These are phyloP conservation scores for Curvularia spicifera DNA, from an alignment of 2,329 filamentous ascomycete genomes.

Conservation along the genomic window DNA sequence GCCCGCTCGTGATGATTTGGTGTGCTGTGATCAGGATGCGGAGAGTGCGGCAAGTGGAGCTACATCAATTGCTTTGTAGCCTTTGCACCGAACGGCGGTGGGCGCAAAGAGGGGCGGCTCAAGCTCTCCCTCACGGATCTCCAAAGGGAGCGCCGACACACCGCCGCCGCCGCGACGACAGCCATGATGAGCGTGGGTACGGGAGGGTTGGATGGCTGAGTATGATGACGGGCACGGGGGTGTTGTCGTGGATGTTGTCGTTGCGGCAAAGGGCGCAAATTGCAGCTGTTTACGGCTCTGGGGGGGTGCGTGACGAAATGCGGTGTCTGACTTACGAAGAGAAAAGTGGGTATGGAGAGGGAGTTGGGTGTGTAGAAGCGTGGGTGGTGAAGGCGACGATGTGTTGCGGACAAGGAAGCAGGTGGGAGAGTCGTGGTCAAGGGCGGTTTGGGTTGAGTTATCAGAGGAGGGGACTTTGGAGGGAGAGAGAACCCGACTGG, in stretches of 20 bases:
- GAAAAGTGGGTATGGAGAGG: conserved; percentile 19
- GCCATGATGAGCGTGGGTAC: conserved; percentile 15
- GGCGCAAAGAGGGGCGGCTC: conserved; percentile 42
- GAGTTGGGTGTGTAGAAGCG: conserved; percentile 21
- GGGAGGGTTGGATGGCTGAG: conserved; percentile 18
- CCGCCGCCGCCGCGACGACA: conserved; percentile 14
- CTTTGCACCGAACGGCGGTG: conserved; percentile 26
- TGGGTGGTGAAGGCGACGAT: conserved; percentile 15
- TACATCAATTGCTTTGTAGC: conserved; percentile 29
- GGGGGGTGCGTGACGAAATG: conserved; percentile 34
- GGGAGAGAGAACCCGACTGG: conserved; percentile 30
- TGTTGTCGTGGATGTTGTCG: conserved; percentile 25
- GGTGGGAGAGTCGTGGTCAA: conserved; percentile 29
- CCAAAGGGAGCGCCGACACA: conserved; percentile 19
- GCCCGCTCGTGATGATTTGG: background rate
- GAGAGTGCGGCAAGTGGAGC: conserved; percentile 15
- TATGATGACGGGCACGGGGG: conserved; percentile 30
- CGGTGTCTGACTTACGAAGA: conserved; percentile 42
- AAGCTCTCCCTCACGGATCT: conserved; percentile 26
- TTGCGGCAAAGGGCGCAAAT: conserved; percentile 37
- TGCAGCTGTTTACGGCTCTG: conserved; percentile 31
- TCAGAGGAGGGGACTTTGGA: conserved; percentile 33
- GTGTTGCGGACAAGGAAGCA: conserved; percentile 29
- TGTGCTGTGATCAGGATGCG: conserved; percentile 1
- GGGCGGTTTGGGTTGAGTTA: conserved; percentile 36